These are phyloP conservation scores for Corylus americana DNA, from an alignment of 306 rosid genomes.

Conservation along the genomic window DNA sequence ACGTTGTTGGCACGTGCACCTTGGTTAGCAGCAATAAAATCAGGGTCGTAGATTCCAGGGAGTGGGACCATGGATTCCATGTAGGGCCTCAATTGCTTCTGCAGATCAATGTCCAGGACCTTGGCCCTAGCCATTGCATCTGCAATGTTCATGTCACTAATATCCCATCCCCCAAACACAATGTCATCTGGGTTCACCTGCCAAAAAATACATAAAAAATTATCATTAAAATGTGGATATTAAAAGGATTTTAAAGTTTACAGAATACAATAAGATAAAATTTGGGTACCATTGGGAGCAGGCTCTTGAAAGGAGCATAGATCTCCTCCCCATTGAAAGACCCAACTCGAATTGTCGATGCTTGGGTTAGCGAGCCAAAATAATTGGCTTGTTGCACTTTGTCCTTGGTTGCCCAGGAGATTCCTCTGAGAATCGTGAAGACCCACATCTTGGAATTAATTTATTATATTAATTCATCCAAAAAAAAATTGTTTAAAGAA, in stretches of 20 bases:
- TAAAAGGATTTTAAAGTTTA: neutral
- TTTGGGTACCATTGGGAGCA: slow-evolving; percentile 81
- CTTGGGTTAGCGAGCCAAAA: slow-evolving; percentile 93
- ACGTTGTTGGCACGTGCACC: slow-evolving; percentile 84
- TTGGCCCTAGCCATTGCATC: slow-evolving; percentile 93
- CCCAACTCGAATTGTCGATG: slow-evolving; percentile 89
- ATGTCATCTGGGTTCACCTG: slow-evolving; percentile 96
- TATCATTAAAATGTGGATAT: neutral
- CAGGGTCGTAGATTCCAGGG: slow-evolving; percentile 89
- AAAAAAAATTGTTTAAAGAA: neutral
- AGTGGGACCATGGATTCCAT: slow-evolving; percentile 98
- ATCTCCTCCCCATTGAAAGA: slow-evolving; percentile 94
- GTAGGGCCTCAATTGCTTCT: slow-evolving; percentile 93
- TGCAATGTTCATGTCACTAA: slow-evolving; percentile 89
- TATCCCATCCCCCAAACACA: slow-evolving; percentile 99
- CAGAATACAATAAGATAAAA: neutral
- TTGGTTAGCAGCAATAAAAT: slow-evolving; percentile 97
- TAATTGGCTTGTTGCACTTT: slow-evolving; percentile 93
- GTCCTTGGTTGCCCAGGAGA: slow-evolving; percentile 98
- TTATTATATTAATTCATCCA: neutral
- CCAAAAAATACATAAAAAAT: neutral
- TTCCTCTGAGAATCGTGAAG: slow-evolving; percentile 59
- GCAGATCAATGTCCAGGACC: slow-evolving; percentile 95
- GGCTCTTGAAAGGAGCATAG: slow-evolving; percentile 92
- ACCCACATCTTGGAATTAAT: slow-evolving; percentile 18